These are phyloP conservation scores for Tubosaeta sp. DNA, from an alignment of 768 basidiomycete genomes.

Conservation along the genomic window DNA sequence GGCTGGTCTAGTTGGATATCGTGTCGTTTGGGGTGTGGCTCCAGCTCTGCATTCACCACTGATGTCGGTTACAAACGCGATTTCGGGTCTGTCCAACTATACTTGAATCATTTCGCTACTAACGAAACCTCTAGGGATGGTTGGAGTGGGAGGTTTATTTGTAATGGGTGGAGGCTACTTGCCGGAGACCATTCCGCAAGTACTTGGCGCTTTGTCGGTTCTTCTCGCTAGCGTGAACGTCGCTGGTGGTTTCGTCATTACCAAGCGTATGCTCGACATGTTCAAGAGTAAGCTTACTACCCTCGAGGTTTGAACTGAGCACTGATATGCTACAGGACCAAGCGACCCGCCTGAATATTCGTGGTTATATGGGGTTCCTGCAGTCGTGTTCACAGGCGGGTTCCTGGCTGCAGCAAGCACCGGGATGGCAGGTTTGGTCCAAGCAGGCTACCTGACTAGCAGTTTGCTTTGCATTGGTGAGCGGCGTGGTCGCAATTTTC, in stretches of 20 bases:
- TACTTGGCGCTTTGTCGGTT: constrained; percentile 77
- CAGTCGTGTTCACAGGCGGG: constrained; percentile 76
- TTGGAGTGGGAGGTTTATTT: constrained; percentile 82
- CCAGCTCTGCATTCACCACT: constrained; percentile 86
- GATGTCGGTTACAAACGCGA: constrained; percentile 90
- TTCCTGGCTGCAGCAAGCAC: constrained; percentile 80
- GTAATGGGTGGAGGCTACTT: constrained; percentile 88
- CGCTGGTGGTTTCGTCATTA: constrained; percentile 83
- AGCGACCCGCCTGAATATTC: constrained; percentile 87
- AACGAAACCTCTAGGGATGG: constrained; percentile 46
- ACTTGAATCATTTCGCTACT: background rate
- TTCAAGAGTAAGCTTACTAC: constrained; percentile 61
- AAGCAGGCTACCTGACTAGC: constrained; percentile 82
- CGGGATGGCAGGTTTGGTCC: constrained; percentile 81
- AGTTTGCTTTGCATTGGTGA: constrained; percentile 82
- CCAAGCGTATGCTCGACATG: constrained; percentile 91
- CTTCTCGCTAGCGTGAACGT: constrained; percentile 86
- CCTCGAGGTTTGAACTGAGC: background rate
- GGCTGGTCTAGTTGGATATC: constrained; percentile 81
- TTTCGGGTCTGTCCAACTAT: constrained; percentile 56
- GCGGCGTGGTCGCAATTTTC: constrained; percentile 1
- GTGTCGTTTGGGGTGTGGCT: constrained; percentile 86
- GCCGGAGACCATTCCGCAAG: constrained; percentile 77
- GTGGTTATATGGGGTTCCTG: constrained; percentile 78
- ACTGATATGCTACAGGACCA: constrained; percentile 45